These are phyloP conservation scores for Amanita inopinata DNA, from an alignment of 768 basidiomycete species.

Conservation along the genomic window DNA sequence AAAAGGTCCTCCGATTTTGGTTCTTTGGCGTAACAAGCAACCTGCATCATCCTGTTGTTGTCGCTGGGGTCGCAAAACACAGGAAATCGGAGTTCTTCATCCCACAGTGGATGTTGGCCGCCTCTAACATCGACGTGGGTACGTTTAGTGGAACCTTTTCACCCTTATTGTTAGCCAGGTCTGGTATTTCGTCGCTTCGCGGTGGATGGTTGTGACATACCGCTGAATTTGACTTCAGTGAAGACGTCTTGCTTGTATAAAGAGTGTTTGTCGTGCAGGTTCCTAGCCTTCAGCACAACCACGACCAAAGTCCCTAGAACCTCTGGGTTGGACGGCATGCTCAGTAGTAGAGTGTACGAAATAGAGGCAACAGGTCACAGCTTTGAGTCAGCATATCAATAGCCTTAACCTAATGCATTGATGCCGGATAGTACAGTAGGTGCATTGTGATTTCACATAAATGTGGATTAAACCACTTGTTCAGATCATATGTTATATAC, in stretches of 20 bases:
- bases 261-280: conserved; percentile 72
- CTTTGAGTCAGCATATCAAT: no score
- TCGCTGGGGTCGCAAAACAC: conserved; percentile 47
- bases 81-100: conserved; percentile 75
- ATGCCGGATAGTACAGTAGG: no score
- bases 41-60: conserved; percentile 52
- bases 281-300: conserved; percentile 77
- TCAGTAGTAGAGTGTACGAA: no score
- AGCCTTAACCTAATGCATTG: no score
- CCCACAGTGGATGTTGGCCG: conserved; percentile 92
- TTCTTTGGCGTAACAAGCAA: conserved; percentile 79
- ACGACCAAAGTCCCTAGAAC: conserved; percentile 78
- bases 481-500: no score
- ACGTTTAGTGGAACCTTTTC: conserved; percentile 45
- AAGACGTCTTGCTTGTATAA: conserved; percentile 93
- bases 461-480: no score
- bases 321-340: conserved; percentile 13
- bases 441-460: no score
- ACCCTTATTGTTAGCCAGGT: neutral
- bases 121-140: conserved; percentile 75
- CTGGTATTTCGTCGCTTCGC: neutral
- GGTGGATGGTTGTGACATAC: conserved; percentile 17
- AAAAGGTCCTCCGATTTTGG: conserved; percentile 61
- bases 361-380: no score
- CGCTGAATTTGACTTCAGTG: conserved; percentile 51